Base-by-base conservation (phyloP, 495 filamentous ascomycete species). In the Bacidia gigantensis region DNA sequence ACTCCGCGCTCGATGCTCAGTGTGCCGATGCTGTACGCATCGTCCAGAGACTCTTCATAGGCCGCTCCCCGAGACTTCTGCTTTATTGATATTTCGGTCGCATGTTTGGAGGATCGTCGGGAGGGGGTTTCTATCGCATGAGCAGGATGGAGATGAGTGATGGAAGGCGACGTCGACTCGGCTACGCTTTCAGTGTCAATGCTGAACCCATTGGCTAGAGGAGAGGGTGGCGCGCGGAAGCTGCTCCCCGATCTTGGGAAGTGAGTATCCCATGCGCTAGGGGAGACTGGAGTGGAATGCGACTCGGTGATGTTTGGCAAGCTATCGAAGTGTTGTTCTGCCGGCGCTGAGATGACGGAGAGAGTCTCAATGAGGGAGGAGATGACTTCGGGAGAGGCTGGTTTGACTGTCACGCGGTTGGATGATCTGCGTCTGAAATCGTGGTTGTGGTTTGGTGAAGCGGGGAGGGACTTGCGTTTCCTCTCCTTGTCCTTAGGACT, bases 311-410 rank as follows among this genome's bases (percentile, higher is more conserved):
- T 72, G 43, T 63, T 65, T 50, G 76, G 74, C 14, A 79, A 58
- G 60, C 68, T 75, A 47, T 90, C 86, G 61, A 89, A 88, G 65
- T 85, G 81, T 39, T 76, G 74, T 60, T 77, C 81, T 54, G 83
- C 73, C 21, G 87, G 84, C 45, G 78, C 73, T 0, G 87, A 89
- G 56, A 97, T 93, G 62, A 82, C 79, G 18, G 87, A 88, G 17
- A 98, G 77, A 2, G 89, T 92, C 48, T 88, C 89, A 65, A 98
- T 94, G 48, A 98, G 73, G 38, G 85, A 88, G 47, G 86, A 89
- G 55, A 98, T 97, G 46, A 98, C 85, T 66, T 94, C 89, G 23
- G 92, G 87, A 12, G 89, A 92, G 1, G 86, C 82, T 43, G 87
- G 78, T 43, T 75, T 65, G 24, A 78, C 49, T 44, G 66, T 64